A percentile compares a stretch with the other conserved stretches of the same genome.
Conservation (phyloP, 257 asterid genomes). For the Primulina eburnea region DNA sequence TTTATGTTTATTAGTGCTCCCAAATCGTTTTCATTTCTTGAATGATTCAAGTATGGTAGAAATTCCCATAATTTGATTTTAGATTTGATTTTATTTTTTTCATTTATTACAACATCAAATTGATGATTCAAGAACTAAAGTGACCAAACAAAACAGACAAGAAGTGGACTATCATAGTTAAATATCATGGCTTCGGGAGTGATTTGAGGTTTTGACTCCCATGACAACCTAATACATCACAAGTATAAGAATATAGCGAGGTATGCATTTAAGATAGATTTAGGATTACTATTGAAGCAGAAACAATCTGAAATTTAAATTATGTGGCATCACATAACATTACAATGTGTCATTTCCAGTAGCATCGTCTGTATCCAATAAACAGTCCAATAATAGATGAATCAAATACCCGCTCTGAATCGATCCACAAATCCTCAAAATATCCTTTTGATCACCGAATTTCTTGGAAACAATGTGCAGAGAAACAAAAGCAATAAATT, state of each 20-base stretch:
- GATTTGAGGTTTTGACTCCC: no score
- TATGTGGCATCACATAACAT: constrained; percentile 24
- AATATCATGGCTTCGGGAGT: no score
- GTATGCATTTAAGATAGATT: no score
- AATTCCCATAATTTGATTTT: no score
- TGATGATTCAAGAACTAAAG: no score
- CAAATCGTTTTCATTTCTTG: no score
- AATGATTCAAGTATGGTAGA: no score
- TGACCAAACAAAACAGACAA: no score
- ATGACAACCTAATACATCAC: background rate
- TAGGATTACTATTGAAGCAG: background rate
- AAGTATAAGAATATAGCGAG: background rate
- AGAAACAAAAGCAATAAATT: background rate
- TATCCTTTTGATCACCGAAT: constrained; percentile 9
- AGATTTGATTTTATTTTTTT: no score
- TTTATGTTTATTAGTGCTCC: no score
- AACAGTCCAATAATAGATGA: background rate
- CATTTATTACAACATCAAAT: no score
- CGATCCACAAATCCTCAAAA: constrained; percentile 7
- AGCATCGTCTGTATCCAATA: background rate
- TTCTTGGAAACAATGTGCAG: constrained; percentile 12
- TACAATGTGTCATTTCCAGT: constrained; percentile 1
- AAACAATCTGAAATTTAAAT: background rate
- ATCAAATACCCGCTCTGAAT: constrained; percentile 9
- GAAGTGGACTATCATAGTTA: no score